These are phyloP conservation scores for Plasmodium sp. DNA, from an alignment of 169 alveolate species.

Conservation along the genomic window DNA sequence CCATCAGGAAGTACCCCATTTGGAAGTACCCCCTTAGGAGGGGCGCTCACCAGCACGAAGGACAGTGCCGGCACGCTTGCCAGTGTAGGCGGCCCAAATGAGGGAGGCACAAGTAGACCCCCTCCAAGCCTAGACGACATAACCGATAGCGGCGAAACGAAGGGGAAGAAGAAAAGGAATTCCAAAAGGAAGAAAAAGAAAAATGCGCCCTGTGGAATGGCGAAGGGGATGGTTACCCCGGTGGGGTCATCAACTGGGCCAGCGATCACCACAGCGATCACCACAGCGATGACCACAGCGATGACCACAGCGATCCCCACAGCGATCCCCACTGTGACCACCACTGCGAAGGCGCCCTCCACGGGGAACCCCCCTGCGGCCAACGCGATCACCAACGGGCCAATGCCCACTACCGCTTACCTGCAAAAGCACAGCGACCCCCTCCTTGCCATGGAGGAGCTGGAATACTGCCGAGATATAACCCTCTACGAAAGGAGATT, in stretches of 20 bases:
- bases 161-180: constrained; percentile 5
- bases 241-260: not conserved
- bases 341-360: not conserved
- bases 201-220: not conserved
- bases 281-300: not conserved
- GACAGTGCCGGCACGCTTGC: not conserved
- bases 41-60: not conserved
- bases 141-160: not conserved
- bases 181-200: not conserved
- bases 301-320: not conserved
- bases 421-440: not conserved
- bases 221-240: not conserved
- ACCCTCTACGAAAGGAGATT: constrained; percentile 44
- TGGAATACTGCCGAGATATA: constrained; percentile 54
- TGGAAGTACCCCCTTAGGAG: not conserved
- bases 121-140: not conserved
- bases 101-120: not conserved
- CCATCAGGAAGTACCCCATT: too few relatives aligned
- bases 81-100: not conserved
- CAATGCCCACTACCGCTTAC: not conserved
- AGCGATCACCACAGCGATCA: not conserved
- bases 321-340: not conserved
- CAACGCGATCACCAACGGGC: not conserved
- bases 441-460: not conserved
- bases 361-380: not conserved